Evolutionary conservation across 257 asterid genomes (phyloP), one percentile per base, ranked within the genome.

Genomic region (Fraxinus pennsylvanica): DNA sequence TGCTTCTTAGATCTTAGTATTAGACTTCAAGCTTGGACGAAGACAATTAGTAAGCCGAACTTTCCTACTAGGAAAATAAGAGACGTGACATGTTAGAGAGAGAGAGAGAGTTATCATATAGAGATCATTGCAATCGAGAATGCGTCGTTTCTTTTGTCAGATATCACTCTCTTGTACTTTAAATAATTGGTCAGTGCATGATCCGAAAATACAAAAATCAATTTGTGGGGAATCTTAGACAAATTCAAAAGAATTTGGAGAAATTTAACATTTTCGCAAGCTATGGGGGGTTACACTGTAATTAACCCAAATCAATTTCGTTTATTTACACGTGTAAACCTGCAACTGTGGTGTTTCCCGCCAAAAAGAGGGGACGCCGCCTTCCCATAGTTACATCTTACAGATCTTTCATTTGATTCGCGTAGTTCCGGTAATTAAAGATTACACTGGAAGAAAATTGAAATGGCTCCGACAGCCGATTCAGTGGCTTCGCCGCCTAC

Each of bases 391-490:
- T 54, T 10, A 59, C 67, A n/a, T 21, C 67, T 57, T 21, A 59
- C 67, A 59, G 67, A 59, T 9, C 30, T 59, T 59, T 59, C 67
- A n/a, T 57, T 21, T 19, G 7, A n/a, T 19, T 57, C 66, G 67
- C 13, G 14, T 21, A 21, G 30, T 6, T 59, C 32, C 32, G 1
- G 67, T 8, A 59, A 59, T 21, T 63, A 27, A 27, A 63, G 19
- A 22, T 61, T 63, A 22, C 0, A 3, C 69, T 13, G 15, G 19
- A 32, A 63, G 19, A 63, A 65, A 27, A 72, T 66, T 54, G 38
- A 73, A 72, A 87, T 87, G 91, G 73, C 88, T 71, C 76, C 78
- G 84, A 77, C 81, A 54, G 84, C 77, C 75, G 86, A 82, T 75
- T 72, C 81, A 68, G 6, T 74, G 39, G 8, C 83, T 12, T 74